A percentile compares a stretch with the other conserved stretches of the same genome.
phyloP scores from a whole-genome alignment of 768 basidiomycete species.

The Pleurotus djamor region DNA sequence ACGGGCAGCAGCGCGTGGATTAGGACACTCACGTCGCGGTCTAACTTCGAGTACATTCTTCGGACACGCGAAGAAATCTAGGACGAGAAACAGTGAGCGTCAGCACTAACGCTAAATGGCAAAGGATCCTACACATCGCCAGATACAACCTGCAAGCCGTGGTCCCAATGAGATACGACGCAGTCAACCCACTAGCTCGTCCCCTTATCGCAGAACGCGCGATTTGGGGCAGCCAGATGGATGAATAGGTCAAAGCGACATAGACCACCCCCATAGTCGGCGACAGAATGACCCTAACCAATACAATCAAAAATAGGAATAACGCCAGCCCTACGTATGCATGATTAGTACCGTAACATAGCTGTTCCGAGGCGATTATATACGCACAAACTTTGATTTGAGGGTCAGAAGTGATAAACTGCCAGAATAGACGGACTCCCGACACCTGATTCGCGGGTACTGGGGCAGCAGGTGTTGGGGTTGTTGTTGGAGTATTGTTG shows the following conservation, averaged over 20 bases:
- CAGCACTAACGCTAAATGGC: neutral
- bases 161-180: constrained; percentile 76
- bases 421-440: constrained; percentile 44
- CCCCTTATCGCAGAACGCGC: constrained; percentile 71
- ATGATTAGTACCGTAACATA: constrained; percentile 6
- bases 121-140: constrained; percentile 62
- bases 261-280: constrained; percentile 65
- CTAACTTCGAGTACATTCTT: constrained; percentile 85
- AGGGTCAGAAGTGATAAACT: constrained; percentile 64
- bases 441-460: constrained; percentile 20
- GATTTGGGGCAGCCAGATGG: constrained; percentile 87
- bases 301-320: constrained; percentile 65
- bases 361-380: neutral
- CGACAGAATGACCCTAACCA: constrained; percentile 73
- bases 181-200: constrained; percentile 63
- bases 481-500: constrained; percentile 10
- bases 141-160: constrained; percentile 69
- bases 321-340: constrained; percentile 55
- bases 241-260: constrained; percentile 68
- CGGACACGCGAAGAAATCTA: constrained; percentile 83
- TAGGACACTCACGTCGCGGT: constrained; percentile 54
- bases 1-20: neutral
- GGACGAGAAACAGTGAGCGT: constrained; percentile 5
- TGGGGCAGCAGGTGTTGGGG: constrained; percentile 15
- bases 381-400: constrained; percentile 69